These are phyloP conservation scores for Corynascus novoguineensis DNA, from an alignment of 495 filamentous ascomycete species.

Conservation along the genomic window DNA sequence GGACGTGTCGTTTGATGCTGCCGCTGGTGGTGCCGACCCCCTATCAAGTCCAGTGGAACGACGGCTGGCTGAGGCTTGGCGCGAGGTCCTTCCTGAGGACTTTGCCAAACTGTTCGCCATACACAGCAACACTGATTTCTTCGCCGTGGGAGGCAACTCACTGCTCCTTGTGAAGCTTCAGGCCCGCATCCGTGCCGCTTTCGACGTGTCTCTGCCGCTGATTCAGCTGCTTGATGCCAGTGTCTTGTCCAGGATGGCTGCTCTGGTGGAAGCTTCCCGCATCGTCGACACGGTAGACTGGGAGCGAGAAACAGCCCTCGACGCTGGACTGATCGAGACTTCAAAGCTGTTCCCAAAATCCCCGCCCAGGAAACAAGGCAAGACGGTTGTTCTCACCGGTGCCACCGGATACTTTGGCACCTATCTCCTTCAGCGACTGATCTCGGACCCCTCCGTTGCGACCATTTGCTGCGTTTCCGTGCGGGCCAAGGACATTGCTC, in stretches of 20 bases:
- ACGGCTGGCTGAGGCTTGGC: not conserved
- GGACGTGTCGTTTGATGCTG: too few species aligned
- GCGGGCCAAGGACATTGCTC: constrained; percentile 14
- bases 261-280: not conserved
- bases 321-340: too few species aligned
- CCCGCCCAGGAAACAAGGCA: not conserved
- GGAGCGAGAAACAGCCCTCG: not conserved
- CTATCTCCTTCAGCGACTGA: constrained; percentile 12
- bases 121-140: constrained; percentile 23
- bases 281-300: not conserved
- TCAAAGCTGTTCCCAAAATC: not conserved
- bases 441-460: not conserved
- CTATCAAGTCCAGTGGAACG: not conserved
- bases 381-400: constrained; percentile 26
- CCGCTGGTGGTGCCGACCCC: too few species aligned
- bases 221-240: constrained; percentile 16
- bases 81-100: not conserved
- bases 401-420: constrained; percentile 32
- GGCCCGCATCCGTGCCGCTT: not conserved
- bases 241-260: constrained; percentile 17
- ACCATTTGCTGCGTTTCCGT: constrained; percentile 25
- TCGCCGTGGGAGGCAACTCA: constrained; percentile 30
- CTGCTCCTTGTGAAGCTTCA: constrained; percentile 23
- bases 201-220: constrained; percentile 2
- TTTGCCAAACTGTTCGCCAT: not conserved